Evolutionary conservation across 208 protist genomes (phyloP), one percentile per base, ranked within the genome.

Genomic region (Leishmania major): DNA sequence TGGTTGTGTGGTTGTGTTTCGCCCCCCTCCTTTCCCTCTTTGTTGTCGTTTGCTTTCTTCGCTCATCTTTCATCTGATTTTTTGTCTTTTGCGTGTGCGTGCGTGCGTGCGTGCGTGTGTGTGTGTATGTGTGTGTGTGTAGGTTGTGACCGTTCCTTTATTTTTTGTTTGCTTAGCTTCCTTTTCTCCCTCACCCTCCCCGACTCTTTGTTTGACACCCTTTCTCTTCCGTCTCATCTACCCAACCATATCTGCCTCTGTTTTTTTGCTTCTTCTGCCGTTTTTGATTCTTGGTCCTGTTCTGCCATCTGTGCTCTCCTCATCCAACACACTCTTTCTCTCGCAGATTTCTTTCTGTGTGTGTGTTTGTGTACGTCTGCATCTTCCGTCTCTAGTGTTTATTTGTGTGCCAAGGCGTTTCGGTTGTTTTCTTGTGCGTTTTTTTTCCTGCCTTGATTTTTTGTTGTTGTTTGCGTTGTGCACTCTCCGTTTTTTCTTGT

Each of bases 201-300:
- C 49, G 13, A 55, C 57, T 62, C 31, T 13, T 62, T 25, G 57
- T 62, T 62, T 62, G 57, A 7, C 28, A 13, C 3, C 25, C 57
- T 62, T 8, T 25, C 22, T 62, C 28, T 25, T 31, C 57, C 57
- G 25, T 62, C 57, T 62, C 57, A 31, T 31, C 57, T 62, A 31
- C 57, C 57, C 57, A 31, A 62, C 15, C 13, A 25, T 75, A 49
- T 57, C 59, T 73, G 11, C 22, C 43, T 55, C 69, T 64, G 53
- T 64, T 19, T 43, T 53, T 79, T 45, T 6, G 35, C 1, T 57
- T 15, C 53, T 60, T 64, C 43, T 45, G 43, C 43, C 43, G 43
- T 75, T 81, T 47, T 59, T 75, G 71, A 53, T 75, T 13, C 55
- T 76, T 40, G 22, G 35, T 40, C n/a, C 43, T 22, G 51, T 55